phyloP scores from a whole-genome alignment of 768 basidiomycete species.

The Pisolithus albus region DNA sequence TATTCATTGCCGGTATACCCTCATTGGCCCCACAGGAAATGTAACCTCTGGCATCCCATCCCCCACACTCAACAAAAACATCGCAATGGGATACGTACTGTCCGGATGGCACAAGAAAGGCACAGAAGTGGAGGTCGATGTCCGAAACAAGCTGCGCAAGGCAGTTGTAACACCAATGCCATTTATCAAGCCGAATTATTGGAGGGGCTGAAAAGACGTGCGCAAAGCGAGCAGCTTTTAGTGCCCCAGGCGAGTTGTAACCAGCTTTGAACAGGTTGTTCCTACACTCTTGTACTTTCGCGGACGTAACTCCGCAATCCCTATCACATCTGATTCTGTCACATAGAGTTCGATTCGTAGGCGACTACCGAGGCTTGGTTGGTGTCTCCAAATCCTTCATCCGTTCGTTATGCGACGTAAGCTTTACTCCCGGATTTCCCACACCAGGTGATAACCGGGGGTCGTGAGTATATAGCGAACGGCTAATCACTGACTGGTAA shows the following conservation, averaged over 20 bases:
- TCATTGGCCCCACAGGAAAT: slow-evolving; percentile 37
- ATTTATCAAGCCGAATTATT: slow-evolving; percentile 80
- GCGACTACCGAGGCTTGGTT: too few species aligned
- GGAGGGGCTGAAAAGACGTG: slow-evolving; percentile 40
- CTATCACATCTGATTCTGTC: too few species aligned
- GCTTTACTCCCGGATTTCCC: too few species aligned
- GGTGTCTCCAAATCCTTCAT: too few species aligned
- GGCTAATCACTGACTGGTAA: too few species aligned
- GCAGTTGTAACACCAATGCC: slow-evolving; percentile 81
- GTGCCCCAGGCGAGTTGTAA: not conserved
- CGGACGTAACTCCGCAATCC: too few species aligned
- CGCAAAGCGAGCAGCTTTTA: too few species aligned
- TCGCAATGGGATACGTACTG: slow-evolving; percentile 91
- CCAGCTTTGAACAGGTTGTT: not conserved
- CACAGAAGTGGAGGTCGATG: slow-evolving; percentile 76
- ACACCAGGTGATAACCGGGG: too few species aligned
- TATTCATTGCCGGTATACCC: not conserved
- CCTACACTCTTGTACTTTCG: not conserved
- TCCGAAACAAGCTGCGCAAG: slow-evolving; percentile 71
- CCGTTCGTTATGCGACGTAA: too few species aligned
- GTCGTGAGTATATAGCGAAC: too few species aligned
- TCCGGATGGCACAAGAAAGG: slow-evolving; percentile 87
- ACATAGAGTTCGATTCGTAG: too few species aligned
- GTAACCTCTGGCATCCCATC: slow-evolving; percentile 97
- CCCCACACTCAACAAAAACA: slow-evolving; percentile 82